Evolutionary conservation across 495 filamentous ascomycete genomes (phyloP), one percentile per base, ranked within the genome.

Genomic region (Bacidia rubella): DNA sequence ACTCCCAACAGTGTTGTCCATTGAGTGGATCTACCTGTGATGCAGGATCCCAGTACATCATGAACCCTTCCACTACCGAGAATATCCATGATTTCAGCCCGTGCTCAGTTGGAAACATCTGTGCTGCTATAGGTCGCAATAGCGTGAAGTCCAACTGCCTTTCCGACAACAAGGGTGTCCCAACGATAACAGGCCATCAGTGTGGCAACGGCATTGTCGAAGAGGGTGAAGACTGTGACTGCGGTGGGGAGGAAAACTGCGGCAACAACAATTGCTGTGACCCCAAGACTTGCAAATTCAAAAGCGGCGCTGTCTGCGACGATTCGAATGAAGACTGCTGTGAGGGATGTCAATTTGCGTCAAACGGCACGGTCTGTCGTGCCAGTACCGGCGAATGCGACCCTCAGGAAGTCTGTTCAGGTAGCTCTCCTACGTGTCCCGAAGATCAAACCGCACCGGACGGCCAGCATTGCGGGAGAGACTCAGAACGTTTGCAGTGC

Each of bases 131-230:
- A 49, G 79, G 76, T 44, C 79, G 85, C 47, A 87, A 85, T 60
- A 83, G 80, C 54, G 83, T 92, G 64, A 85, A 83, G 39, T 81
- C 77, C 4, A 65, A 57, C 24, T 97, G 93, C 68, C 71, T 98
- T 19, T 79, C 77, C 12, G 80, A 84, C 61, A 98, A 98, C 67
- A 77, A 78, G 56, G 82, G 82, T 53, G 81, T 98, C 17, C 72
- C 74, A n/a, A 90, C 85, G n/a, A 86, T 93, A 62, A 85, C 80
- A 0, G 85, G 84, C 58, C 82, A 82, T 53, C 81, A 87, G 61
- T 98, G 92, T 63, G 92, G 92, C 47, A 98, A 98, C 65, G 92
- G 92, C 43, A 97, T 98, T 55, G 93, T 98, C 39, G 92, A 98
- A 66, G 66, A 74, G 10, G 92, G 87, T 56, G 92, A 98, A 66